A percentile compares a stretch with the other conserved stretches of the same genome.
These are phyloP conservation scores for Podaxis sp. DNA, from an alignment of 768 basidiomycete species.

Conservation along the genomic window DNA sequence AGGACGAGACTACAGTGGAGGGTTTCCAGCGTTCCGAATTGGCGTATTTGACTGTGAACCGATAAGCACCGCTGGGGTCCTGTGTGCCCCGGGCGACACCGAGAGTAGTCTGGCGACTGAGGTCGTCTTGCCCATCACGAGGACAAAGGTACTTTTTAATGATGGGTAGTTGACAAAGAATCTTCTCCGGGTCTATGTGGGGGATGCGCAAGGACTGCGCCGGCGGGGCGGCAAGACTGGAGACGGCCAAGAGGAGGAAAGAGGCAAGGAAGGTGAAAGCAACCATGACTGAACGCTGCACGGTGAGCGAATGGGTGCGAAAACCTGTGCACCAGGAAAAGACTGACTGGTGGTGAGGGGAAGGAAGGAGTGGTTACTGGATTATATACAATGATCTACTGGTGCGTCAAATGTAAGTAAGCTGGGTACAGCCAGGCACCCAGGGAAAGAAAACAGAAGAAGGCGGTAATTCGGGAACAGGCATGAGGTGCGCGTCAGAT, in stretches of 20 bases:
- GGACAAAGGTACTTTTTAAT: slow-evolving; percentile 44
- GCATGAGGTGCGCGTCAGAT: slow-evolving; percentile 15
- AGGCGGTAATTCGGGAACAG: background rate
- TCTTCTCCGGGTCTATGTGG: slow-evolving; percentile 34
- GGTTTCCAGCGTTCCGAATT: slow-evolving; percentile 59
- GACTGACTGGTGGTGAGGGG: slow-evolving; percentile 11
- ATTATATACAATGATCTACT: slow-evolving; percentile 13
- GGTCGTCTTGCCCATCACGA: slow-evolving; percentile 25
- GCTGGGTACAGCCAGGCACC: slow-evolving; percentile 2
- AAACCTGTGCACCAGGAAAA: slow-evolving; percentile 1
- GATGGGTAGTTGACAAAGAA: slow-evolving; percentile 49
- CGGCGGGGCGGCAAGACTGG: slow-evolving; percentile 29
- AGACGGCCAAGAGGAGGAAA: slow-evolving; percentile 29
- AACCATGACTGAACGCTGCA: slow-evolving; percentile 28
- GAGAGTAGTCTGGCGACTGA: slow-evolving; percentile 43
- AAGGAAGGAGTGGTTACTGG: slow-evolving; percentile 11
- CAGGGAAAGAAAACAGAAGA: slow-evolving; percentile 6
- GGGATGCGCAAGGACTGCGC: slow-evolving; percentile 30
- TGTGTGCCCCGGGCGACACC: slow-evolving; percentile 56
- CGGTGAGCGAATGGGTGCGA: slow-evolving; percentile 20
- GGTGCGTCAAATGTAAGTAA: background rate
- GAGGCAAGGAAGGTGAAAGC: slow-evolving; percentile 32
- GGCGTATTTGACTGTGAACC: slow-evolving; percentile 71
- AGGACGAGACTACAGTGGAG: slow-evolving; percentile 51
- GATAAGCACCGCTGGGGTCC: slow-evolving; percentile 46